Base-by-base conservation (phyloP, 208 protist genomes). In the Crithidia brevicula region DNA sequence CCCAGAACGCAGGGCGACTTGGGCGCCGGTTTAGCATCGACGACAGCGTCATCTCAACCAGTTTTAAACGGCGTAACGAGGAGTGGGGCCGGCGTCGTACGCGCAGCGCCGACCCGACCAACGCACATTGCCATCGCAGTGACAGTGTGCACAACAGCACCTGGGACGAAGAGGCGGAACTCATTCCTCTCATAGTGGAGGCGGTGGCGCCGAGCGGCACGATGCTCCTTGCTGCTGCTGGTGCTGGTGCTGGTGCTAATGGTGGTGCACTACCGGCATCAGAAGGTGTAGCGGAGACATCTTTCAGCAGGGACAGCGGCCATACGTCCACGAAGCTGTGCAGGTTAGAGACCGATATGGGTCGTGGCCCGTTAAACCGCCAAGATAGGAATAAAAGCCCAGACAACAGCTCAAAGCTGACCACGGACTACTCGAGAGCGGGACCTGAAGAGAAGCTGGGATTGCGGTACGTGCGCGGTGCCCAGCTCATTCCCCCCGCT, bases 181-280 rank as follows among this genome's bases (percentile, higher is more conserved):
- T 70, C 8, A 47, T 76, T n/a, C 70, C 70, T 5, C 34, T 76
- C 2, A 22, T 76, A 7, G 56, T 66, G 31, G 70, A 76, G 56
- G 34, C 51, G 31, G 23, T 76, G 30, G 27, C 36, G 36, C 61
- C 45, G 4, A n/a, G n/a, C 25, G n/a, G n/a, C n/a, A 6, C 36
- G 13, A 13, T 16, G 13, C 36, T 6, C 18, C 20, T 38, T 23
- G 20, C 30, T 23, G 11, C 42, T 5, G 28, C 28, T 6, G 42
- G 16, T 47, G 42, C 16, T 36, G 40, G 10, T 7, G 10, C 36
- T 16, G 36, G 22, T n/a, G n/a, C n/a, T n/a, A n/a, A n/a, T n/a
- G n/a, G n/a, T n/a, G n/a, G n/a, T n/a, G n/a, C n/a, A n/a, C n/a
- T n/a, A n/a, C n/a, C n/a, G n/a, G n/a, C n/a, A n/a, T n/a, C n/a